These are phyloP conservation scores for Microdochium nivale DNA, from an alignment of 2,329 filamentous ascomycete species.

Conservation along the genomic window DNA sequence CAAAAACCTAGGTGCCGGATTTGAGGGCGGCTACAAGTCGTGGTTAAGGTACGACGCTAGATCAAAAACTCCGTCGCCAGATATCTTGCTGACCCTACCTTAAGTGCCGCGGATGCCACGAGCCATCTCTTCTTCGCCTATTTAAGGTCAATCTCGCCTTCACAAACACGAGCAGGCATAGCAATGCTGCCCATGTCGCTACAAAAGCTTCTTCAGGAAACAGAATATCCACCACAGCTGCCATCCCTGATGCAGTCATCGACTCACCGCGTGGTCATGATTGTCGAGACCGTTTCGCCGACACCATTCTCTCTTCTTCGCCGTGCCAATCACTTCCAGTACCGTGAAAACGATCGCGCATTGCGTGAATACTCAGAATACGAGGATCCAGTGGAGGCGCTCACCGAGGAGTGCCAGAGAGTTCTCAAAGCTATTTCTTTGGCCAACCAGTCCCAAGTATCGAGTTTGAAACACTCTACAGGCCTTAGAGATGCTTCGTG, in stretches of 20 bases:
- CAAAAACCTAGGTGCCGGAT: conserved; percentile 76
- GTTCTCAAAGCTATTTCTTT: conserved; percentile 84
- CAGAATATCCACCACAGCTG: conserved; percentile 82
- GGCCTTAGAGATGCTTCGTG: conserved; percentile 79
- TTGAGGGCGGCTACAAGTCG: conserved; percentile 85
- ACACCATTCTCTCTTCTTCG: conserved; percentile 88
- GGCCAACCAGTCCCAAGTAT: conserved; percentile 75
- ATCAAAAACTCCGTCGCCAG: conserved; percentile 2
- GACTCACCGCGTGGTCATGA: conserved; percentile 91
- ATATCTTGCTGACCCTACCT: conserved; percentile 17
- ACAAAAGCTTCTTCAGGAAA: conserved; percentile 82
- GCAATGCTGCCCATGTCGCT: conserved; percentile 82
- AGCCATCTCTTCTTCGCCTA: conserved; percentile 98
- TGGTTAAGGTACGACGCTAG: conserved; percentile 66
- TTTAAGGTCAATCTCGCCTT: conserved; percentile 80
- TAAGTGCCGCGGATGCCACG: conserved; percentile 83
- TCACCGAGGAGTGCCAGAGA: conserved; percentile 90
- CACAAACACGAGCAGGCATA: conserved; percentile 68
- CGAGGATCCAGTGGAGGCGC: conserved; percentile 76
- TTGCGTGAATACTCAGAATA: conserved; percentile 80
- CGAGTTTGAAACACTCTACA: conserved; percentile 61
- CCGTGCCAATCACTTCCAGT: conserved; percentile 90
- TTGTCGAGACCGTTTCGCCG: conserved; percentile 88
- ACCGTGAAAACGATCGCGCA: conserved; percentile 79
- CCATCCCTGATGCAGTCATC: conserved; percentile 68